Evolutionary conservation across 169 alveolate species (phyloP), one percentile per base, ranked within the genome.

Genomic region (Plasmodium vinckei): DNA sequence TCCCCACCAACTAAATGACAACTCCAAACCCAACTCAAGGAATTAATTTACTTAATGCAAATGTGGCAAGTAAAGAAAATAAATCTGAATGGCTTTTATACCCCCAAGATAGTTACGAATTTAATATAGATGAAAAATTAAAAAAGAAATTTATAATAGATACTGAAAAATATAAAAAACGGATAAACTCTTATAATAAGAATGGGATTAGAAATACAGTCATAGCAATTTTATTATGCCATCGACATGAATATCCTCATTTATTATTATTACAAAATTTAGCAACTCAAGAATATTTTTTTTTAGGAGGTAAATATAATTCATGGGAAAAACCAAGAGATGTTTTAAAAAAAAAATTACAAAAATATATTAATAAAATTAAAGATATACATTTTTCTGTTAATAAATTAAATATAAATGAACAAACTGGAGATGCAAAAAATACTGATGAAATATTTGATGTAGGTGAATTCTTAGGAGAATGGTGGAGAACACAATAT

Each of bases 401-500:
- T 15, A 64, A 33, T 42, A 73, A 75, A 49, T 17, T 75, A n/a
- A 63, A 75, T 39, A 0, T 13, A 9, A 10, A 57, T 57, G 19
- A 23, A 0, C 54, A 70, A 1, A 10, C 47, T 27, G 47, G 6
- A 13, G 12, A 51, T 15, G 7, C 7, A 33, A 33, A 67, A 2
- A 68, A 75, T 63, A 4, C 13, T 6, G 92, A 84, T 15, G 94
- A 91, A n/a, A 84, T 67, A 12, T 68, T 93, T 19, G 86, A 84
- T 4, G 87, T 93, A 5, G 95, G 95, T n/a, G 95, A 93, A 9
- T 87, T 93, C 15, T 63, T 93, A 59, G 96, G 93, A 15, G 95
- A 93, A 53, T 92, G 89, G 84, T 93, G 96, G 96, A 67, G 92
- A 23, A 73, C 91, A 15, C 94, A 93, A 69, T 91, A 61, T 59